Conservation (phyloP, 2,329 filamentous ascomycete species). For the Davidsoniella virescens region DNA sequence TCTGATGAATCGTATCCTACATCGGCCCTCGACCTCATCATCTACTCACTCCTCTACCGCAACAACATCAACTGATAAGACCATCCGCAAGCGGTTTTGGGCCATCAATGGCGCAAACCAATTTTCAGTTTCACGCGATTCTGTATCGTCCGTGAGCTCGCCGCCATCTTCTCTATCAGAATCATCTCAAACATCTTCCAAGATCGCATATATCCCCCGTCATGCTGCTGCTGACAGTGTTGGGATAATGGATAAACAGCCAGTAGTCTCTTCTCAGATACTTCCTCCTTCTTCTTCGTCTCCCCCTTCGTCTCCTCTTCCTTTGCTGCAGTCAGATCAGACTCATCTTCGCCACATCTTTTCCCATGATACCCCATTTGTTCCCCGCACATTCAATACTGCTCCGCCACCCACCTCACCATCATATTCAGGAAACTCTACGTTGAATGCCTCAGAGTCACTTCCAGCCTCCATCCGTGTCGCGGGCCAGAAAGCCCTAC, state of each 20-base stretch:
- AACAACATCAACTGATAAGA: too few species aligned
- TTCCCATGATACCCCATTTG: neutral
- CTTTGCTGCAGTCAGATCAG: too few species aligned
- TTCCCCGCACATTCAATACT: neutral
- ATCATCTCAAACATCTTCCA: too few species aligned
- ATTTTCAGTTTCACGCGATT: neutral
- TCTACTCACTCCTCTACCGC: neutral
- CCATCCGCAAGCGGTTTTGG: too few species aligned
- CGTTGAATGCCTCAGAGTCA: too few species aligned
- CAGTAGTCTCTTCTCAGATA: too few species aligned
- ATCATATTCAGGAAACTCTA: too few species aligned
- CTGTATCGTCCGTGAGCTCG: neutral
- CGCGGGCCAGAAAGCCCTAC: neutral
- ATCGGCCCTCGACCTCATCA: neutral
- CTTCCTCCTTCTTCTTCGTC: too few species aligned
- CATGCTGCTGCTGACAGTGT: neutral
- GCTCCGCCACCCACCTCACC: neutral
- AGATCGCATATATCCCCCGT: neutral
- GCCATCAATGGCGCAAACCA: too few species aligned
- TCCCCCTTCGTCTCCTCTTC: too few species aligned
- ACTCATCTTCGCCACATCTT: conserved; percentile 1
- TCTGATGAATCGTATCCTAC: too few species aligned
- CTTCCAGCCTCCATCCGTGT: neutral
- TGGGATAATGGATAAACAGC: neutral
- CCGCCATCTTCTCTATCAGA: too few species aligned